Evolutionary conservation across 352 stramenopile genomes (phyloP).

Genomic region (Phytophthora agathidicida): DNA sequence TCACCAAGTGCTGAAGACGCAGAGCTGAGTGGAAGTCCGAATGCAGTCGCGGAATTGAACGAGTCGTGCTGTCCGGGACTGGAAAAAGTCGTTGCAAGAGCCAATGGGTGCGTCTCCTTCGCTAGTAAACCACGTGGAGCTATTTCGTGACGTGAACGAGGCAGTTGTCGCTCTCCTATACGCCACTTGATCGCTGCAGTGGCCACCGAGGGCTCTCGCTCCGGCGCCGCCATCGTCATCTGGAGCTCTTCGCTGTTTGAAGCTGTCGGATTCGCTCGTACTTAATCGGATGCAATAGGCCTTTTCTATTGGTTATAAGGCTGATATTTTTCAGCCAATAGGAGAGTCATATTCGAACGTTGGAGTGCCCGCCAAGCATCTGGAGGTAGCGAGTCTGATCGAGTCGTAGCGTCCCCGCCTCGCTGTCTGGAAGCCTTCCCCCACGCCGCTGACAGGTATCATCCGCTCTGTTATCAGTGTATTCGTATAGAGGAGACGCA

Average conservation of each 20-base stretch:
- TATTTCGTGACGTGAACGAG: conserved; percentile 33
- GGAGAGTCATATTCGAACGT: not conserved
- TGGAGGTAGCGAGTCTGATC: not conserved
- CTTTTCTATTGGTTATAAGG: conserved; percentile 27
- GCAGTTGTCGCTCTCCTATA: conserved; percentile 40
- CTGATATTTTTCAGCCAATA: conserved; percentile 27
- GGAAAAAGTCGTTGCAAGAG: conserved; percentile 16
- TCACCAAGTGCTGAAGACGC: not conserved
- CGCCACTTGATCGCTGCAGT: conserved; percentile 42
- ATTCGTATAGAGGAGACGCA: not conserved
- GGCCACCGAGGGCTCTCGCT: conserved; percentile 11
- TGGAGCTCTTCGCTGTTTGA: conserved; percentile 22
- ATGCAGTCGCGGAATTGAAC: not conserved
- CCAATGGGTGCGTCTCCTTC: conserved; percentile 57
- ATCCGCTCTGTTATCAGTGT: not conserved
- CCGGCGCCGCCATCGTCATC: conserved; percentile 16
- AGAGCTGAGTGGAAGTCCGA: conserved; percentile 1
- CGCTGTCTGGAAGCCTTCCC: conserved; percentile 15
- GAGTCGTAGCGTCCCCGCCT: not conserved
- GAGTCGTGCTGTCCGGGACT: not conserved
- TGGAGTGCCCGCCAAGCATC: conserved; percentile 34
- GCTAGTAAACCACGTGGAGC: conserved; percentile 18
- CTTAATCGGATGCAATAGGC: conserved; percentile 1
- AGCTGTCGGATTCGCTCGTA: conserved; percentile 25
- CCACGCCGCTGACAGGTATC: conserved; percentile 19